A percentile compares a stretch with the other conserved stretches of the same genome.
phyloP scores from a whole-genome alignment of 331 rosid species.

The Phaseolus coccineus region DNA sequence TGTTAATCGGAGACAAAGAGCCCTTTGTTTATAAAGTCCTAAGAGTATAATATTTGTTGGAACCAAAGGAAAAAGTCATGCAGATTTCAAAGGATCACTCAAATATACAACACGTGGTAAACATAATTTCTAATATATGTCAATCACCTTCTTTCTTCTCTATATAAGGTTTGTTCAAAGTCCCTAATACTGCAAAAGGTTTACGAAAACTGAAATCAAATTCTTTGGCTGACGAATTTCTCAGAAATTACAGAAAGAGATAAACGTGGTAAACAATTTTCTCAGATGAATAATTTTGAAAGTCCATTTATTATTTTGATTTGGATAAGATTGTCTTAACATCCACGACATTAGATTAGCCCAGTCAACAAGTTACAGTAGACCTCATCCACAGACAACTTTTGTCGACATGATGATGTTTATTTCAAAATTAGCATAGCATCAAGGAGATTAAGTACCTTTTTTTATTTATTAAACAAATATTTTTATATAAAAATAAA shows the following conservation, averaged over 20 bases:
- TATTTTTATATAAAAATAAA: not conserved
- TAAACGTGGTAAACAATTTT: slow-evolving; percentile 14
- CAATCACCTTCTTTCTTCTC: too few species aligned
- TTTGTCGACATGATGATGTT: too few species aligned
- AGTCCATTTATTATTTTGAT: not conserved
- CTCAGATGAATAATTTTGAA: not conserved
- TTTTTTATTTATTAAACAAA: not conserved
- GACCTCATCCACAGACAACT: not conserved
- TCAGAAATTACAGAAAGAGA: slow-evolving; percentile 4
- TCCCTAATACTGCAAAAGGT: not conserved
- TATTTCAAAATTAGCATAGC: not conserved
- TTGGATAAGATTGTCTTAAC: not conserved
- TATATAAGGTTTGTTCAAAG: too few species aligned
- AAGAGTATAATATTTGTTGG: too few species aligned
- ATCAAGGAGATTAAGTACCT: not conserved
- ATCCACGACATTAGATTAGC: not conserved
- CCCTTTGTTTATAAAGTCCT: too few species aligned
- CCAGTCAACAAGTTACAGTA: not conserved
- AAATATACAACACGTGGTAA: too few species aligned
- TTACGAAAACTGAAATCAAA: not conserved
- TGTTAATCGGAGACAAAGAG: too few species aligned
- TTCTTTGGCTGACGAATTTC: not conserved
- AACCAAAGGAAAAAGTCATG: too few species aligned
- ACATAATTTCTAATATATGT: too few species aligned
- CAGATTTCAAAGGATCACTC: too few species aligned